Base-by-base conservation (phyloP, 2,329 filamentous ascomycete genomes). In the Ramularia collo-cygni region DNA sequence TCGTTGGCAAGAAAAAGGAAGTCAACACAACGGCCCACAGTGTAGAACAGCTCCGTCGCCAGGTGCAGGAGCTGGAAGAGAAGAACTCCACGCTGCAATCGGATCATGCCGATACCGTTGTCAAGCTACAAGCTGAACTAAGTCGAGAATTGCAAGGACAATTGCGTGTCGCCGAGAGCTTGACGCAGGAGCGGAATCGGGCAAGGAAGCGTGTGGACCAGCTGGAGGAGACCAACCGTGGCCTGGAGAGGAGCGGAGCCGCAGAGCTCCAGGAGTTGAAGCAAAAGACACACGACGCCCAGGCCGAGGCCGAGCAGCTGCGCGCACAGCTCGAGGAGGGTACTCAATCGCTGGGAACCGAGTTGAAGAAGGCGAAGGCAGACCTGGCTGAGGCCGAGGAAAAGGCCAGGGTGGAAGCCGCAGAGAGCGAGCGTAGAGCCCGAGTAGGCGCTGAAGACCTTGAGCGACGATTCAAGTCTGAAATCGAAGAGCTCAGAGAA, bases 111-210 rank as follows among this genome's bases (percentile, higher is more conserved):
- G 18, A 36, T 14, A 27, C 32, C 16, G 27, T 28, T 3, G 21
- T 15, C 16, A 36, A 26, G 24, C 21, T 43, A 30, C 19, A 35
- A 17, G 29, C n/a, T 12, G 41, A 43, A 13, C 26, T 35, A 8
- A 33, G 17, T n/a, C 41, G 32, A 16, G 37, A 35, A 17, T 12
- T 40, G 17, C 24, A 43, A 35, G 37, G 41, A 32, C 38, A 40
- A 27, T 21, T 40, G 14, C 31, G 38, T 4, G 31, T 40, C 9
- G 38, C 32, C 9, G 38, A 40, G 38, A 35, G 31, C 15, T 35
- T 40, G 31, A 40, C 38, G n/a, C 30, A 40, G 21, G 41, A 43
- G 26, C 24, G 32, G 30, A 43, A 39, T 21, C 28, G 37, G 12
- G 36, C 37, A 15, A 29, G 37, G 31, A 39, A 39, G 41, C 30